Evolutionary conservation across 2,329 filamentous ascomycete species (phyloP).

Genomic region (Chrysosporium queenslandicum): DNA sequence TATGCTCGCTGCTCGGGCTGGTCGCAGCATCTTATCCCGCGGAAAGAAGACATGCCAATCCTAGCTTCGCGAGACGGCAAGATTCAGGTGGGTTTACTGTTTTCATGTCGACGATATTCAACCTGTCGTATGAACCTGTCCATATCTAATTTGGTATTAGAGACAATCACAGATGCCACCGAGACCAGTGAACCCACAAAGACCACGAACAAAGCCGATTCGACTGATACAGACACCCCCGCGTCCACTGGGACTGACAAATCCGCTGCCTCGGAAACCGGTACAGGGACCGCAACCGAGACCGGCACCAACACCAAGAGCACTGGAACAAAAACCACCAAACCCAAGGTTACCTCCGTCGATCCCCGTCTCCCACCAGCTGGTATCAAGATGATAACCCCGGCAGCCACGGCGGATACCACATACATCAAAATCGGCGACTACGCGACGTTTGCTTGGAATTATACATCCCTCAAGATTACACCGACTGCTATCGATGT

Average conservation of each 20-base stretch:
- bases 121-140: neutral
- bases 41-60: neutral
- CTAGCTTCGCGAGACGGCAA: slow-evolving; percentile 2
- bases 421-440: slow-evolving; percentile 57
- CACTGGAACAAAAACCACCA: slow-evolving; percentile 21
- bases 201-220: slow-evolving; percentile 1
- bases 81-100: slow-evolving; percentile 1
- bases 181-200: slow-evolving; percentile 1
- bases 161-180: slow-evolving; percentile 1
- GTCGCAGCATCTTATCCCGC: slow-evolving; percentile 5
- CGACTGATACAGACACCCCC: neutral
- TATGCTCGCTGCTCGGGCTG: slow-evolving; percentile 16
- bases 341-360: slow-evolving; percentile 27
- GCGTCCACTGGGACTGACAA: neutral
- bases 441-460: slow-evolving; percentile 55
- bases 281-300: slow-evolving; percentile 12
- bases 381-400: slow-evolving; percentile 53
- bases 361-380: slow-evolving; percentile 48
- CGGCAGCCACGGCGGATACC: slow-evolving; percentile 39
- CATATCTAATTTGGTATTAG: neutral
- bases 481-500: slow-evolving; percentile 53
- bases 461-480: slow-evolving; percentile 54
- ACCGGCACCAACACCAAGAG: slow-evolving; percentile 16
- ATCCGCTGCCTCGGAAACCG: neutral
- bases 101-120: neutral